These are phyloP conservation scores for Aspergillus carbonarius DNA, from an alignment of 2,329 filamentous ascomycete species.

Conservation along the genomic window DNA sequence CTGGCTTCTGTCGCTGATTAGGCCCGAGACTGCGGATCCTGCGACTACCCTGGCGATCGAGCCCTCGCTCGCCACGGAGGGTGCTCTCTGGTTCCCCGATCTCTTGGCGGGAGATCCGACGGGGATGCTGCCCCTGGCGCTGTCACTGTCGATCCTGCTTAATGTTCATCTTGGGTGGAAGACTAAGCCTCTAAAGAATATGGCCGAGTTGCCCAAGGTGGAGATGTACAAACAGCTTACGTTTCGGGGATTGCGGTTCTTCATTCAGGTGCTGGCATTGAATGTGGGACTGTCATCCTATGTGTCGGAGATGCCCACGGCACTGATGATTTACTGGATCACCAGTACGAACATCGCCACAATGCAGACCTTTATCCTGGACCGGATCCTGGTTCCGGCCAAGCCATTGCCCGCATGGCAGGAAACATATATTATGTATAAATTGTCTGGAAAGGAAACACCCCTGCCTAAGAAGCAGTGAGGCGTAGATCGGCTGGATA, in stretches of 20 bases:
- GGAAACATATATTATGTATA: slow-evolving; percentile 32
- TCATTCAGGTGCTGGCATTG: slow-evolving; percentile 41
- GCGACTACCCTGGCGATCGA: slow-evolving; percentile 39
- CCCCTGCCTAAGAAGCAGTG: background rate
- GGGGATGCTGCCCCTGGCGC: slow-evolving; percentile 48
- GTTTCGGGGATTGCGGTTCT: slow-evolving; percentile 28
- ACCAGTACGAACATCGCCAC: slow-evolving; percentile 45
- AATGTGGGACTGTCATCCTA: slow-evolving; percentile 36
- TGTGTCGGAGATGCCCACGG: slow-evolving; percentile 41
- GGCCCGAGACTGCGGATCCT: slow-evolving; percentile 13
- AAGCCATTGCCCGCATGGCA: slow-evolving; percentile 31
- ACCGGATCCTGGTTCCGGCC: slow-evolving; percentile 40
- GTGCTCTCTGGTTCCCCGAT: slow-evolving; percentile 62
- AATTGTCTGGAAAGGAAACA: background rate
- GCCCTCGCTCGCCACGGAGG: slow-evolving; percentile 54
- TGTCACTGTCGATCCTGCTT: slow-evolving; percentile 50
- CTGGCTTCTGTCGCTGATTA: slow-evolving; percentile 33
- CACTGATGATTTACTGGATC: slow-evolving; percentile 53
- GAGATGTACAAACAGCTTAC: slow-evolving; percentile 26
- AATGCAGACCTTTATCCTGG: slow-evolving; percentile 40
- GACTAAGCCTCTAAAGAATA: slow-evolving; percentile 13
- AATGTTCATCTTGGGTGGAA: slow-evolving; percentile 45
- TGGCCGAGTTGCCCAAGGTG: slow-evolving; percentile 27
- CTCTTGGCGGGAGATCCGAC: slow-evolving; percentile 55
- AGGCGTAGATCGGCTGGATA: background rate